Conservation (phyloP, 2,329 filamentous ascomycete genomes). For the Verticillium nubilum region DNA sequence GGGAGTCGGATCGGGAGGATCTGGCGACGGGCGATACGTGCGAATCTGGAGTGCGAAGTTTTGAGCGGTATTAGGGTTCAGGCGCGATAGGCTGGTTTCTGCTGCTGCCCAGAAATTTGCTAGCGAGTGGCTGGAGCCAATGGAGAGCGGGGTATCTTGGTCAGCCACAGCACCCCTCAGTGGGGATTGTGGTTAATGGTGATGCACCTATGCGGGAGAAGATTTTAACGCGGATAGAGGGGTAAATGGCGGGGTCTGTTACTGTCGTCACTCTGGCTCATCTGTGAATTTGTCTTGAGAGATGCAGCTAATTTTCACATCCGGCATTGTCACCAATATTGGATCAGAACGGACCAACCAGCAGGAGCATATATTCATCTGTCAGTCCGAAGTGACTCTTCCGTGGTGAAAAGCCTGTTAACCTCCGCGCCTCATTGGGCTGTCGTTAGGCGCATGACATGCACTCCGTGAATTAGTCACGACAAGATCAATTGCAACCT, state of each 20-base stretch:
- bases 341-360: not conserved
- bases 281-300: not conserved
- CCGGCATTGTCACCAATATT: not conserved
- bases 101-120: not conserved
- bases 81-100: not conserved
- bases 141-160: not conserved
- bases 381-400: not conserved
- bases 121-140: not conserved
- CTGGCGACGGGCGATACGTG: not conserved
- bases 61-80: not conserved
- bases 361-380: not conserved
- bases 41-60: not conserved
- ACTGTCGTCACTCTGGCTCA: not conserved
- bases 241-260: not conserved
- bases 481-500: not conserved
- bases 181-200: not conserved
- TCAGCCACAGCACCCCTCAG: not conserved
- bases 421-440: not conserved
- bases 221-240: not conserved
- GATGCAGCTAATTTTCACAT: not conserved
- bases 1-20: constrained; percentile 4
- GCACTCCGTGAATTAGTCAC: not conserved
- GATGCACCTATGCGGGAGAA: not conserved
- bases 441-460: not conserved
- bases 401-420: not conserved